Percentiles rank a stretch among this genome's conserved stretches.
These are phyloP conservation scores for Pseudogymnoascus sp. DNA, from an alignment of 2,329 filamentous ascomycete genomes.

Conservation along the genomic window DNA sequence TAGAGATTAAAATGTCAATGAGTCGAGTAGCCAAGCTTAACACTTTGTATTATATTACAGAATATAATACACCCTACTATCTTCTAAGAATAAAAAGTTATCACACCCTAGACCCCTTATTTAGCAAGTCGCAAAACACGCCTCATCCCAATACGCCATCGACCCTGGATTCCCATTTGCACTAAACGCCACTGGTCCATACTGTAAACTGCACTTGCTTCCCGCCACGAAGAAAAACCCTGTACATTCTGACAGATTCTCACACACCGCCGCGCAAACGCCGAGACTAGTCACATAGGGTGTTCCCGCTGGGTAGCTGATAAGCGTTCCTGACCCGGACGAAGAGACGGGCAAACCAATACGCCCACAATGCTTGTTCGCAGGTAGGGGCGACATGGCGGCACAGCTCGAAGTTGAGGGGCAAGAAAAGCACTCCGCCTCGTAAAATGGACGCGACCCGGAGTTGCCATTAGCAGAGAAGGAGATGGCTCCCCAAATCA, in stretches of 20 bases:
- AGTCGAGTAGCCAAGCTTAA: neutral
- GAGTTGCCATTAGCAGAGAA: neutral
- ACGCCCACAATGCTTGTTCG: neutral
- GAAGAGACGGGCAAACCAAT: neutral
- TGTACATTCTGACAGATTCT: neutral
- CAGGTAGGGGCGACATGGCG: neutral
- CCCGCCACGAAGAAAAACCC: neutral
- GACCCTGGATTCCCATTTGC: neutral
- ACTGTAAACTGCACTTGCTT: neutral
- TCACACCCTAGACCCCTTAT: neutral
- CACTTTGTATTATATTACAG: neutral
- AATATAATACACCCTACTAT: neutral
- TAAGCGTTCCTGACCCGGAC: neutral
- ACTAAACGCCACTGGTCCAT: slow-evolving; percentile 9
- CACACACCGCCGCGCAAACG: neutral
- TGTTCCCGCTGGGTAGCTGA: neutral
- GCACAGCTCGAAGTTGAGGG: neutral
- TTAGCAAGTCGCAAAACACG: neutral
- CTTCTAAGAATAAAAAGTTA: slow-evolving; percentile 7
- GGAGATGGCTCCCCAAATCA: neutral
- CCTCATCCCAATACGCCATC: neutral
- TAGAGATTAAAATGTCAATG: no score
- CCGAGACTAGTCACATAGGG: neutral
- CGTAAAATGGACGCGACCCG: neutral
- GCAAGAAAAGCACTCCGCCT: neutral